Evolutionary conservation across 169 alveolate species (phyloP).

Genomic region (Cryptosporidium meleagridis): DNA sequence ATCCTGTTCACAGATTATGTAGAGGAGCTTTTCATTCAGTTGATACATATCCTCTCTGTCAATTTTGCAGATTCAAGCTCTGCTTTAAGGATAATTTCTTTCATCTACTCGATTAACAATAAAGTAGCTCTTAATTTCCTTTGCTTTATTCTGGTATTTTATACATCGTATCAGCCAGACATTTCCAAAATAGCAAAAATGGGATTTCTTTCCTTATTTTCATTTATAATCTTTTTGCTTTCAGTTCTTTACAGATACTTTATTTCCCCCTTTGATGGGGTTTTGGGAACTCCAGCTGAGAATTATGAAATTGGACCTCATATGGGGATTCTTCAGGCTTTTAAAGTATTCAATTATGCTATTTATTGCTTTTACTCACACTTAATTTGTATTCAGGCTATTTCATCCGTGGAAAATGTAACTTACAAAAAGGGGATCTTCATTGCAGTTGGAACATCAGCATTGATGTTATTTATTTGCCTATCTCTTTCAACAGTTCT

Average conservation of each 20-base stretch:
- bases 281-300: constrained; percentile 9
- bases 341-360: constrained; percentile 49
- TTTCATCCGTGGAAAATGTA: constrained; percentile 10
- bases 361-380: constrained; percentile 67
- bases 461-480: constrained; percentile 35
- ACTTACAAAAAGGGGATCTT: constrained; percentile 20
- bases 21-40: constrained; percentile 43
- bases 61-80: constrained; percentile 12
- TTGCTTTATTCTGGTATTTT: constrained; percentile 28
- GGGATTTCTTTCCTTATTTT: constrained; percentile 30
- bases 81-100: not conserved
- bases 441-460: constrained; percentile 9
- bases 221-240: constrained; percentile 35
- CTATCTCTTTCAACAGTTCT: constrained; percentile 8
- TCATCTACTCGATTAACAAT: constrained; percentile 9
- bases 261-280: constrained; percentile 43
- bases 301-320: constrained; percentile 54
- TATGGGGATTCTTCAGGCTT: constrained; percentile 39
- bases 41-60: constrained; percentile 10
- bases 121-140: constrained; percentile 5
- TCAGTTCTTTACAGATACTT: constrained; percentile 52
- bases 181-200: constrained; percentile 57
- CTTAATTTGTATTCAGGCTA: constrained; percentile 55
- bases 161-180: constrained; percentile 35
- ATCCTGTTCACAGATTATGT: constrained; percentile 56